phyloP scores from a whole-genome alignment of 208 protist genomes.

The Lotmaria passim region DNA sequence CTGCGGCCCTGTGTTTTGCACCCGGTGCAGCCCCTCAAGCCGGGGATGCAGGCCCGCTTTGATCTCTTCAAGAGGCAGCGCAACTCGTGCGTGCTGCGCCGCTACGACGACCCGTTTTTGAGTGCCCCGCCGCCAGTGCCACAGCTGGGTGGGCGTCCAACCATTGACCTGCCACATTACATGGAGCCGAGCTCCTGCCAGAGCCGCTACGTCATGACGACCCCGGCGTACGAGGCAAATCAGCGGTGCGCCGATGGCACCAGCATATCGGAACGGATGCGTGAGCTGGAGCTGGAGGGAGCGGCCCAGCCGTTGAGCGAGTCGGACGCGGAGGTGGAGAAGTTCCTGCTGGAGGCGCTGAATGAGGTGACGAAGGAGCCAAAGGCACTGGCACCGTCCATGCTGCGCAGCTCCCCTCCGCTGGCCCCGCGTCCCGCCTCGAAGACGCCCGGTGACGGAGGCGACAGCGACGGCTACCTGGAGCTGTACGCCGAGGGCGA shows the following conservation, averaged over 20 bases:
- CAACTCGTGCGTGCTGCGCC: slow-evolving; percentile 65
- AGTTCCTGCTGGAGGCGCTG: slow-evolving; percentile 58
- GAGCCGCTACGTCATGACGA: slow-evolving; percentile 79
- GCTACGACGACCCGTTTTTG: slow-evolving; percentile 63
- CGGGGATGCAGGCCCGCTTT: slow-evolving; percentile 53
- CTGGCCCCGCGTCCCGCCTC: slow-evolving; percentile 30
- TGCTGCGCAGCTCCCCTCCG: slow-evolving; percentile 46
- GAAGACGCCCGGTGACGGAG: neutral
- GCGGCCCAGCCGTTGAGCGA: slow-evolving; percentile 47
- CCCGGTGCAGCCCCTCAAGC: slow-evolving; percentile 34
- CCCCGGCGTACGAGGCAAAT: slow-evolving; percentile 48
- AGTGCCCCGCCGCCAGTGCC: neutral
- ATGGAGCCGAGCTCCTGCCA: slow-evolving; percentile 53
- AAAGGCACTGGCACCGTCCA: slow-evolving; percentile 40
- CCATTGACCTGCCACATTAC: slow-evolving; percentile 52
- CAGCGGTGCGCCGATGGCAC: slow-evolving; percentile 55
- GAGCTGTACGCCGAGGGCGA: slow-evolving; percentile 82
- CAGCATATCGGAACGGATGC: slow-evolving; percentile 58
- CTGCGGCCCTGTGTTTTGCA: slow-evolving; percentile 73
- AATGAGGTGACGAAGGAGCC: slow-evolving; percentile 59
- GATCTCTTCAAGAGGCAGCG: slow-evolving; percentile 68
- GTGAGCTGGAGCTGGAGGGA: slow-evolving; percentile 34
- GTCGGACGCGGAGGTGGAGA: slow-evolving; percentile 59
- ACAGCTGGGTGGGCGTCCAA: neutral
- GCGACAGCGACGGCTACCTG: slow-evolving; percentile 28